Conservation (phyloP, 108 stramenopile genomes). For the Pseudonitzschia multistriata region DNA sequence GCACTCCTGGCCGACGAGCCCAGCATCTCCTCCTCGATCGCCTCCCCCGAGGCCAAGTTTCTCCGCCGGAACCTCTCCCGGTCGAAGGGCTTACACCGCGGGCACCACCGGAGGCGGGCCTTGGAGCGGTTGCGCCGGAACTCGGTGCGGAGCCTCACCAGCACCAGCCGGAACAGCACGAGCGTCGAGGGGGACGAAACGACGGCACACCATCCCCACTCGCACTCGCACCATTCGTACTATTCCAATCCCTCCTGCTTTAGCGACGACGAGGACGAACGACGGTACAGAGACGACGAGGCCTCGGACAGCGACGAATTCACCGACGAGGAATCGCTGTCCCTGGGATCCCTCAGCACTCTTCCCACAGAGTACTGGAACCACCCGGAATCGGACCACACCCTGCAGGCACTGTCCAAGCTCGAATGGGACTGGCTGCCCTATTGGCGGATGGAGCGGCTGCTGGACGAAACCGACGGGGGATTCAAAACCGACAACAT, state of each 20-base stretch:
- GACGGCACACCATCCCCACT: neutral
- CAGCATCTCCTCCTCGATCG: conserved; percentile 7
- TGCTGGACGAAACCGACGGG: conserved; percentile 9
- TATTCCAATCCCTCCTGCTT: neutral
- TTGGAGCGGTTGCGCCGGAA: neutral
- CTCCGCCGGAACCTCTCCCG: conserved; percentile 14
- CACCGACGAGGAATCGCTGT: conserved; percentile 6
- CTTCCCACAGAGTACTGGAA: conserved; percentile 28
- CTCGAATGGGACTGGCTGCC: conserved; percentile 46
- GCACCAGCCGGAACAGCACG: neutral
- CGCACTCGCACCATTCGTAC: neutral
- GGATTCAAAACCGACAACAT: conserved; percentile 6
- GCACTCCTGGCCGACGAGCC: neutral
- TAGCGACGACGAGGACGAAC: neutral
- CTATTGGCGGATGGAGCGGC: conserved; percentile 24
- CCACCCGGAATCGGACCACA: conserved; percentile 25
- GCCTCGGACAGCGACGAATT: neutral
- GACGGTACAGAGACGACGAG: neutral
- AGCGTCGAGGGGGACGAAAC: neutral
- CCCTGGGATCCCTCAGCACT: conserved; percentile 10
- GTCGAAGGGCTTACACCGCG: neutral
- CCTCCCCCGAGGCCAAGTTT: conserved; percentile 32
- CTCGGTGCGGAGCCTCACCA: neutral
- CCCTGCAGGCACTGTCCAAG: conserved; percentile 15
- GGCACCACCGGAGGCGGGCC: neutral